Evolutionary conservation across 495 filamentous ascomycete species (phyloP).

Genomic region (Tuber indicum): DNA sequence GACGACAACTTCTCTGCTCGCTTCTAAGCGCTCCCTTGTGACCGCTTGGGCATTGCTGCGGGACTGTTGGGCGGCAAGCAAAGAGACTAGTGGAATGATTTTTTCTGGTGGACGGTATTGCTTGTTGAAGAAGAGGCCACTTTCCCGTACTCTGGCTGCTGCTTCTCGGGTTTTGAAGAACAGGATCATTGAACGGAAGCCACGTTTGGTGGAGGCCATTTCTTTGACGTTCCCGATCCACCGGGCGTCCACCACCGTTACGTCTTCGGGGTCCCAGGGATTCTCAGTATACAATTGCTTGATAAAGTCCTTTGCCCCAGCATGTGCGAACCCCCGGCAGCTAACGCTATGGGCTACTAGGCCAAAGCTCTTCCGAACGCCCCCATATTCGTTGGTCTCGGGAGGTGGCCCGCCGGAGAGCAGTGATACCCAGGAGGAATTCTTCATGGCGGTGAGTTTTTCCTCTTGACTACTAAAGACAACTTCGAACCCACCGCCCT

Average conservation of each 20-base stretch:
- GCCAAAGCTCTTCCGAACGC: background rate
- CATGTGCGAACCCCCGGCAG: background rate
- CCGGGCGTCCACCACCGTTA: background rate
- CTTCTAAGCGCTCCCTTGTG: background rate
- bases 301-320: background rate
- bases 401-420: background rate
- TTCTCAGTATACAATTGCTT: background rate
- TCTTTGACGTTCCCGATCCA: background rate
- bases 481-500: background rate
- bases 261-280: background rate
- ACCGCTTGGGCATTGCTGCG: background rate
- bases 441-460: constrained; percentile 1
- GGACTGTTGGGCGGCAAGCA: background rate
- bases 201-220: background rate
- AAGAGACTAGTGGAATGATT: background rate
- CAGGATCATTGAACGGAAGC: background rate
- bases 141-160: background rate
- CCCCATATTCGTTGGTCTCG: background rate
- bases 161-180: constrained; percentile 3
- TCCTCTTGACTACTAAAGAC: background rate
- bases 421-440: background rate
- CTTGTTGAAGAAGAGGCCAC: background rate
- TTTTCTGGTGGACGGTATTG: background rate
- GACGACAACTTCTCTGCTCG: background rate
- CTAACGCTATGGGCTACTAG: background rate